Evolutionary conservation across 2,329 filamentous ascomycete species (phyloP), one percentile per base, ranked within the genome.

Genomic region (Aspergillus puulaauensis): DNA sequence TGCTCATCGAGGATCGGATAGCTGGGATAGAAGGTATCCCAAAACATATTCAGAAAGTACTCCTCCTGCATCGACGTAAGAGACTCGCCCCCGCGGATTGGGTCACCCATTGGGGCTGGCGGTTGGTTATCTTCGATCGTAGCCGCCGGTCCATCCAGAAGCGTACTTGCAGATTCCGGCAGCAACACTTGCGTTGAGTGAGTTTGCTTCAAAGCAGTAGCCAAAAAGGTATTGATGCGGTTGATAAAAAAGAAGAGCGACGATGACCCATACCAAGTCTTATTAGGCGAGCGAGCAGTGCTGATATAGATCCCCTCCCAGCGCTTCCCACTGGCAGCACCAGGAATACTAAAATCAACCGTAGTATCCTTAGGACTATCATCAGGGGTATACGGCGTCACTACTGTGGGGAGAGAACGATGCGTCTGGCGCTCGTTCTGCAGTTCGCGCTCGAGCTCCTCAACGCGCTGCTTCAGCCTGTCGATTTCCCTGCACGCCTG

Each of bases 181-280:
- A 31, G 3, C 9, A 31, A 9, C 2, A 31, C 27, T 11, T 31
- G 27, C 3, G 27, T 31, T 3, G 27, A 11, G 3, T 31, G 27
- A 31, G 27, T 11, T 11, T 31, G 27, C 9, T 11, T 54, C 1
- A 56, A 15, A 1, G 52, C 52, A 12, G 64, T 65, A 39, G 64
- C 66, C 12, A 81, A 63, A 58, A 73, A 79, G 6, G 62, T 59
- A 14, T 68, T 75, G 54, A 82, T 72, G 35, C 77, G 73, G 15
- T 69, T 68, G 52, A 80, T 75, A 62, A 80, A 82, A 66, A 77
- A 81, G 59, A 75, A 76, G 12, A 72, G 63, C 5, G 80, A 82
- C 2, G 77, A 73, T 0, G 77, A 72, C 2, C 79, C 80, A 62
- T 78, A 81, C 63, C 73, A 80, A 11, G 69, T 71, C 1, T 72